A percentile compares a stretch with the other conserved stretches of the same genome.
Conservation (phyloP, 768 basidiomycete species). For the Boletus sp. region DNA sequence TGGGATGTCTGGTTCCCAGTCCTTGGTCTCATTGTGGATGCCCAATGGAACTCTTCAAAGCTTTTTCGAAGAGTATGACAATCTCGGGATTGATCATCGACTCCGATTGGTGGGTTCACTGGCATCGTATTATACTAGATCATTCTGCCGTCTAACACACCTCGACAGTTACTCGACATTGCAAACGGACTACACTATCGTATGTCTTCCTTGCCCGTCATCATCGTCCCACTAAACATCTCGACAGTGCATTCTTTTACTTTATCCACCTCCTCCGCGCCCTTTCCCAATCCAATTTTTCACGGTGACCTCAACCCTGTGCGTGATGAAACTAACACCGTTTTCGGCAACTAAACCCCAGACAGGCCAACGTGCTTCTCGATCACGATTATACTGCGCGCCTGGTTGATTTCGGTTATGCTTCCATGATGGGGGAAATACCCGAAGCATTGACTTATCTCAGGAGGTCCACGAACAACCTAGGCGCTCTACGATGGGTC, state of each 20-base stretch:
- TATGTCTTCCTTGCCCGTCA: neutral
- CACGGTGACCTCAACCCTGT: slow-evolving; percentile 2
- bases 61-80: neutral
- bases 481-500: neutral
- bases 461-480: neutral
- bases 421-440: neutral
- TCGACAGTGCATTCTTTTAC: neutral
- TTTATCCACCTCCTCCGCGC: neutral
- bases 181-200: neutral
- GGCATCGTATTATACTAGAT: neutral
- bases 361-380: neutral
- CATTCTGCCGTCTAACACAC: neutral
- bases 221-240: neutral
- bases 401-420: neutral
- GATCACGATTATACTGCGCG: neutral
- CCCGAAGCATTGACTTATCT: neutral
- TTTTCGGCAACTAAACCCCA: neutral
- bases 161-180: too few species aligned
- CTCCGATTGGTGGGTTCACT: neutral
- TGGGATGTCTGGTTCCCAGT: neutral
- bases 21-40: neutral
- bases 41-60: neutral
- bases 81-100: neutral
- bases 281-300: neutral
- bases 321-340: neutral